Evolutionary conservation across 805 yeast genomes (phyloP), one percentile per base, ranked within the genome.

Genomic region (Cyberlindnera maclurae): DNA sequence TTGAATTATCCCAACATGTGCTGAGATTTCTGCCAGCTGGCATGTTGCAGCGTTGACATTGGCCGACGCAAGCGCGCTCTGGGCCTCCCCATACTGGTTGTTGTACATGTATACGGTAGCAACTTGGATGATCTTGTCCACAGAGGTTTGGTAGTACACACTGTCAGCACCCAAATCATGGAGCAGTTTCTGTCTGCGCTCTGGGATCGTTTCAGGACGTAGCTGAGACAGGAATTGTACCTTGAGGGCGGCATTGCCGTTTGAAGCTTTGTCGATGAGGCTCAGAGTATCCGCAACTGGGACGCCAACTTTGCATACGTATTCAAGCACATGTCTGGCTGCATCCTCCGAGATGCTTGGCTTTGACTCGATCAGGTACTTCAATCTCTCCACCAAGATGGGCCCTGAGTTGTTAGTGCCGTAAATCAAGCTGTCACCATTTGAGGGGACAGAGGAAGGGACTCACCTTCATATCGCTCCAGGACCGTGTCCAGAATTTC

Each of bases 121-220:
- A 9, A 46, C 36, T n/a, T 40, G 40, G 20, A 52, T 36, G 17
- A 35, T 44, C 24, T 43, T 47, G n/a, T 28, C 22, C 5, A 40
- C 34, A 29, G 50, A 55, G 6, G 48, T 36, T 29, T 54, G 57
- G 28, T 52, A 54, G 34, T 49, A 53, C 8, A 50, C n/a, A n/a
- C 31, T 36, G n/a, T 50, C 54, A 7, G 44, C 46, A 11, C 40
- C 42, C n/a, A 46, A 18, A 0, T 38, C 46, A 24, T 34, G 41
- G 29, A 50, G 34, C 34, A 17, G 2, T 15, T 30, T 33, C 15
- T 18, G n/a, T 20, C 35, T 44, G 7, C 36, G 28, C 10, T 30
- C 33, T 8, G 30, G 39, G 8, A 29, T 22, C 35, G 38, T 34
- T 2, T 29, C 29, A 4, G 40, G 42, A 15, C 39, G 35, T 5